Percentiles rank a stretch among this genome's conserved stretches.
phyloP scores from a whole-genome alignment of 1,139 yeast genomes.

The Meyerozyma carpophila region DNA sequence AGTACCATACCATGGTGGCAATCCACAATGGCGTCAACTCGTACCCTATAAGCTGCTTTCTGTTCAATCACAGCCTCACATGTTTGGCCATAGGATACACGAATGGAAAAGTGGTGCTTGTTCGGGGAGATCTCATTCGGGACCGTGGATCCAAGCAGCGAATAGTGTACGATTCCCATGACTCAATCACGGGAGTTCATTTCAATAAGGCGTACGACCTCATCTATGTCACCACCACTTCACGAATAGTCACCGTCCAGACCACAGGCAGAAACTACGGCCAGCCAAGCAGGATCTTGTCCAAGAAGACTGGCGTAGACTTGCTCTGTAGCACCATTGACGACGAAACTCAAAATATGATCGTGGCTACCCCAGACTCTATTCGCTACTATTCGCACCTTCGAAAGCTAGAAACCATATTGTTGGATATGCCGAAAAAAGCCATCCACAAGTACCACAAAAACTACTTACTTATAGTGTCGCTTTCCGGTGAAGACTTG shows the following conservation, averaged over 20 bases:
- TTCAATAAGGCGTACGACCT: slow-evolving; percentile 44
- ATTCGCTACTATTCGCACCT: slow-evolving; percentile 50
- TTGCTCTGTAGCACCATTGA: slow-evolving; percentile 58
- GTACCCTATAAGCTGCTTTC: slow-evolving; percentile 67
- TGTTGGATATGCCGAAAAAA: slow-evolving; percentile 56
- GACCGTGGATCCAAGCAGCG: slow-evolving; percentile 92
- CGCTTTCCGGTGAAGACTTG: slow-evolving; percentile 25
- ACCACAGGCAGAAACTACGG: slow-evolving; percentile 78
- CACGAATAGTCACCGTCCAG: slow-evolving; percentile 64
- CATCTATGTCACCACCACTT: slow-evolving; percentile 63
- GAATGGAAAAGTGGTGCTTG: slow-evolving; percentile 76
- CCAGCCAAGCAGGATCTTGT: slow-evolving; percentile 57
- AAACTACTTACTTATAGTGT: slow-evolving; percentile 52
- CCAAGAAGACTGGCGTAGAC: slow-evolving; percentile 62
- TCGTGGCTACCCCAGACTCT: slow-evolving; percentile 51
- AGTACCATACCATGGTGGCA: slow-evolving; percentile 28
- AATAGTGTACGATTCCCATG: slow-evolving; percentile 60
- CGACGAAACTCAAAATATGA: slow-evolving; percentile 31
- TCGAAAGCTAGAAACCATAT: slow-evolving; percentile 53
- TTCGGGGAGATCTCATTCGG: slow-evolving; percentile 81
- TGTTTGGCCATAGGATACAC: slow-evolving; percentile 80
- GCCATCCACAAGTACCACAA: slow-evolving; percentile 39
- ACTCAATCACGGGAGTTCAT: slow-evolving; percentile 77
- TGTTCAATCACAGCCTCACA: slow-evolving; percentile 50
- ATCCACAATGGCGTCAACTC: slow-evolving; percentile 55